Base-by-base conservation (phyloP, 306 rosid genomes). In the Oxytropis ochrocephala region DNA sequence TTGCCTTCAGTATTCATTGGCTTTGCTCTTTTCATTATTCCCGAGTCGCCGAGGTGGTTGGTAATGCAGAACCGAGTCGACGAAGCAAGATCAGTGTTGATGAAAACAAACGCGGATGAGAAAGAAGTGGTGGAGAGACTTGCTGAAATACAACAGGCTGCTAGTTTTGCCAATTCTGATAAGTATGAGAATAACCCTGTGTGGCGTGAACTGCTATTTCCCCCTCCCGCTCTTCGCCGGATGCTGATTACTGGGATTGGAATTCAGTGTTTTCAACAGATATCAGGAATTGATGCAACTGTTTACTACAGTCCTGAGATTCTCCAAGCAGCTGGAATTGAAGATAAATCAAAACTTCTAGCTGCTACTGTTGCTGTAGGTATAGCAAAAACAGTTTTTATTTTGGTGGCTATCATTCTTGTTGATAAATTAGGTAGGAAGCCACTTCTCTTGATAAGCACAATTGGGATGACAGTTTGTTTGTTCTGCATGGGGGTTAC, bases 251-350 rank as follows among this genome's bases (percentile, higher is more conserved):
- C 98, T 4, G 98, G 98, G 8, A 63, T 86, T 29, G 98, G 98
- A 58, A 90, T 90, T 73, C 98, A 93, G 18, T 90, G 97, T 78
- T 90, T 93, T 73, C 98, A 93, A 82, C 98, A 93, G 85, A 84
- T 93, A 55, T 88, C 98, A n/a, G 97, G 98, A 64, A 88, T 90
- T 35, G 98, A 93, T 52, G 98, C 98, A 3, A 88, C 89, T 41
- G 98, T 93, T n/a, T 93, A 93, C 46, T 93, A 93, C 81, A 93
- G 96, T 56, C 98, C 98, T 14, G 85, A 84, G 53, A 93, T 93
- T 80, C 78, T 93, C 57, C 39, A 78, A 78, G 81, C 81, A 5
- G 93, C 96, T 19, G 98, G 98, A 42, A 75, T 93, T 55, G 72
- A 79, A 39, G 85, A 82, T 67, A 75, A 90, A 1, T 67, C 87